These are phyloP conservation scores for Colletotrichum abscissum DNA, from an alignment of 2,329 filamentous ascomycete genomes.

Conservation along the genomic window DNA sequence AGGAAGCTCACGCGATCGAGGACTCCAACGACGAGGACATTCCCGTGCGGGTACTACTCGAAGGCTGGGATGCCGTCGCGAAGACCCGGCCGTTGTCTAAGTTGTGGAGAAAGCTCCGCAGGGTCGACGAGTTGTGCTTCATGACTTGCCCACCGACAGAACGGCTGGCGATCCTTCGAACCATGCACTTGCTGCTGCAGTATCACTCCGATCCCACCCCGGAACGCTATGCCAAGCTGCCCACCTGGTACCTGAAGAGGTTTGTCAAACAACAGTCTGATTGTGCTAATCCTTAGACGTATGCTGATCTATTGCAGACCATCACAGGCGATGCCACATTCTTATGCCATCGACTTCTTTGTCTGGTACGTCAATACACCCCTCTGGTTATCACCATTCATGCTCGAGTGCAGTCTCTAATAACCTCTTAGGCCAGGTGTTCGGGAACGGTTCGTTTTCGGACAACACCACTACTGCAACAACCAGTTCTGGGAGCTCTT, in stretches of 20 bases:
- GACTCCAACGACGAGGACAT: conserved; percentile 41
- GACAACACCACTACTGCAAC: conserved; percentile 44
- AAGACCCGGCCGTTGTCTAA: conserved; percentile 40
- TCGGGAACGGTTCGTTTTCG: conserved; percentile 44
- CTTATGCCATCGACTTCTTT: conserved; percentile 46
- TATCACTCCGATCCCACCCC: conserved; percentile 42
- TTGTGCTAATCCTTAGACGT: background rate
- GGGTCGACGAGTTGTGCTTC: conserved; percentile 41
- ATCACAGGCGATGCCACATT: conserved; percentile 42
- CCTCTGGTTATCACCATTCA: too few species aligned
- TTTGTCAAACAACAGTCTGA: background rate
- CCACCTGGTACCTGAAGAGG: conserved; percentile 43
- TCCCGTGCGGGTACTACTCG: conserved; percentile 39
- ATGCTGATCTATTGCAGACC: conserved; percentile 37
- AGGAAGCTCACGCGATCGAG: conserved; percentile 32
- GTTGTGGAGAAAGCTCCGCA: conserved; percentile 42
- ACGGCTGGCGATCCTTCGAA: conserved; percentile 40
- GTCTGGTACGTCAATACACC: conserved; percentile 39
- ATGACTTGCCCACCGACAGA: conserved; percentile 35
- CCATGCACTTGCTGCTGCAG: conserved; percentile 40
- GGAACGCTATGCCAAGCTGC: conserved; percentile 37
- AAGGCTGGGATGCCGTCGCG: conserved; percentile 45
- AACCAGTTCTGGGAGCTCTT: conserved; percentile 45
- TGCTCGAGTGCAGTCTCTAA: background rate
- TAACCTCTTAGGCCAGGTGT: conserved; percentile 40